A percentile compares a stretch with the other conserved stretches of the same genome.
These are phyloP conservation scores for Hymenoscyphus fructigenus DNA, from an alignment of 2,329 filamentous ascomycete species.

Conservation along the genomic window DNA sequence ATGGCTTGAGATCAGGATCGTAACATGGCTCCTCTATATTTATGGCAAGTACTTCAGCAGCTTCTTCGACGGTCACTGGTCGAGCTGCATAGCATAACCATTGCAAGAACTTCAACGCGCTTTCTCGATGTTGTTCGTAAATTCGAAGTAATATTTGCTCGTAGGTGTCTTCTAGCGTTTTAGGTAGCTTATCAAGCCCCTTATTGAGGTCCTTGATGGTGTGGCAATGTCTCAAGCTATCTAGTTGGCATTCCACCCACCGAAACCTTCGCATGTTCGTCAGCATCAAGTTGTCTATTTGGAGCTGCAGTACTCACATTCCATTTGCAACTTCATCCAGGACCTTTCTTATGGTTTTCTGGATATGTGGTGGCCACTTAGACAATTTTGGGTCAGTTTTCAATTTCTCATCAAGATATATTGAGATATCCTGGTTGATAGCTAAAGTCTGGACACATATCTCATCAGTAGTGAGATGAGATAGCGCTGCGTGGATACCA, in stretches of 20 bases:
- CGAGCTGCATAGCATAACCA: not conserved
- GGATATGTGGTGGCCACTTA: slow-evolving; percentile 1
- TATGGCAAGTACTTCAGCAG: slow-evolving; percentile 1
- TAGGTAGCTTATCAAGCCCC: slow-evolving; percentile 18
- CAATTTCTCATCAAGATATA: not conserved
- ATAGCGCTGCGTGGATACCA: not conserved
- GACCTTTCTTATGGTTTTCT: not conserved
- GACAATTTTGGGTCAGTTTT: not conserved
- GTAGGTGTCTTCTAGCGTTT: slow-evolving; percentile 26
- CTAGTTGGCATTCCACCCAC: slow-evolving; percentile 33
- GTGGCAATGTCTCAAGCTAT: slow-evolving; percentile 29
- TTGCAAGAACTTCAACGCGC: not conserved
- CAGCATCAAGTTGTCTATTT: not conserved
- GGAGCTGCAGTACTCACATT: not conserved
- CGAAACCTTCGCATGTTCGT: slow-evolving; percentile 24
- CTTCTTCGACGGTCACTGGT: not conserved
- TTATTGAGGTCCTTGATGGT: slow-evolving; percentile 8
- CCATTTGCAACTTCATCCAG: not conserved
- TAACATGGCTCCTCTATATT: not conserved
- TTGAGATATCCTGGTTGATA: slow-evolving; percentile 2
- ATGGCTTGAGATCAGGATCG: not conserved
- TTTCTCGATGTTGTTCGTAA: slow-evolving; percentile 19
- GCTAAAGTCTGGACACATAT: not conserved
- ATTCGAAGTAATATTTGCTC: slow-evolving; percentile 30
- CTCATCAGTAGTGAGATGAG: not conserved